Evolutionary conservation across 257 asterid species (phyloP).

Genomic region (Primulina huaijiensis): DNA sequence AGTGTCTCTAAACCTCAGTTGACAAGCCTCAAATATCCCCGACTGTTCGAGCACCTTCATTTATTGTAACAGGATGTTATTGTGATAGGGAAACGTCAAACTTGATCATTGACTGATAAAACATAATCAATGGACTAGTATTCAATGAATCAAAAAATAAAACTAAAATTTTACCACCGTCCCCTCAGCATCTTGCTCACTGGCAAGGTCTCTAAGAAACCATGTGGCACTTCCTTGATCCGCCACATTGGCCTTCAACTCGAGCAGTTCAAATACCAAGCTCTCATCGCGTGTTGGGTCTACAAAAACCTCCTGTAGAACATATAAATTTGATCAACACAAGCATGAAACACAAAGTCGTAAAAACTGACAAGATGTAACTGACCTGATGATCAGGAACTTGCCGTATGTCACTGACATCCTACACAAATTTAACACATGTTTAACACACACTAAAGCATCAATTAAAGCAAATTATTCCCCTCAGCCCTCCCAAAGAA

Average conservation of each 20-base stretch:
- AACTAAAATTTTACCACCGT: slow-evolving; percentile 33
- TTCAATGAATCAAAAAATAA: background rate
- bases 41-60: slow-evolving; percentile 81
- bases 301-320: slow-evolving; percentile 65
- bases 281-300: slow-evolving; percentile 89
- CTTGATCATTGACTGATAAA: background rate
- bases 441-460: background rate
- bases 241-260: slow-evolving; percentile 69
- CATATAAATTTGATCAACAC: slow-evolving; percentile 14
- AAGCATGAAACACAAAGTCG: background rate
- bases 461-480: background rate
- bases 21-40: slow-evolving; percentile 56
- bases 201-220: slow-evolving; percentile 94
- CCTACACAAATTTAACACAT: slow-evolving; percentile 38
- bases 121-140: background rate
- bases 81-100: slow-evolving; percentile 5
- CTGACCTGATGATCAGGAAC: slow-evolving; percentile 96
- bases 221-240: slow-evolving; percentile 86
- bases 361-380: background rate
- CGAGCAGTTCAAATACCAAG: slow-evolving; percentile 81
- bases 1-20: slow-evolving; percentile 42
- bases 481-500: background rate
- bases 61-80: slow-evolving; percentile 4
- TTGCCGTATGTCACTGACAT: slow-evolving; percentile 75
- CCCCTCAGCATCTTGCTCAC: slow-evolving; percentile 90